Evolutionary conservation across 2,329 filamentous ascomycete genomes (phyloP).

Genomic region (Ceratocystis harringtonii): DNA sequence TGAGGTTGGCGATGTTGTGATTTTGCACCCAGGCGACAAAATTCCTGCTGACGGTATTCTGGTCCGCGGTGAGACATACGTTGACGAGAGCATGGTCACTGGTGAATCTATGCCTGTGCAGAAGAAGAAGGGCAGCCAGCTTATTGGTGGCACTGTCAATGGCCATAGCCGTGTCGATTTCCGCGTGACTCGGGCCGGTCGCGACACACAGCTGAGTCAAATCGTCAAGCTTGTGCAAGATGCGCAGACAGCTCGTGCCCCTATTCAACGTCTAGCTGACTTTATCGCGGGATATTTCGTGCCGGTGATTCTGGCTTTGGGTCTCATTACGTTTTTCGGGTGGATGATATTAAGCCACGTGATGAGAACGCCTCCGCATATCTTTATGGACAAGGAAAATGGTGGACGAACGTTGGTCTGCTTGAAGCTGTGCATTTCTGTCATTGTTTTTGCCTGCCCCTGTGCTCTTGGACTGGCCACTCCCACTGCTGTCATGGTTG

Average conservation of each 20-base stretch:
- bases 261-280: slow-evolving; percentile 87
- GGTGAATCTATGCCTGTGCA: slow-evolving; percentile 91
- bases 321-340: slow-evolving; percentile 65
- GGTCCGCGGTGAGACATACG: slow-evolving; percentile 77
- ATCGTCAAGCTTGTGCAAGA: slow-evolving; percentile 98
- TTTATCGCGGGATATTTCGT: slow-evolving; percentile 87
- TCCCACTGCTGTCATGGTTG: slow-evolving; percentile 96
- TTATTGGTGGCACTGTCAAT: slow-evolving; percentile 94
- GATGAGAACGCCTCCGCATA: slow-evolving; percentile 66
- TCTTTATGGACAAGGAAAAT: slow-evolving; percentile 65
- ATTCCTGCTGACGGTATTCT: slow-evolving; percentile 85
- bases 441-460: slow-evolving; percentile 95
- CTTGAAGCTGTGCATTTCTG: slow-evolving; percentile 91
- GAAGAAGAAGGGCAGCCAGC: slow-evolving; percentile 61
- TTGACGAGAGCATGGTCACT: slow-evolving; percentile 97
- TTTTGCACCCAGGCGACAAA: slow-evolving; percentile 89
- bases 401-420: slow-evolving; percentile 95
- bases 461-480: slow-evolving; percentile 93
- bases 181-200: slow-evolving; percentile 77
- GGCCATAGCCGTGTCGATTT: slow-evolving; percentile 85
- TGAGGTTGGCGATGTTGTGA: slow-evolving; percentile 83
- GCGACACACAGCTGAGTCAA: slow-evolving; percentile 92
- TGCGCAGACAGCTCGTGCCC: slow-evolving; percentile 83
- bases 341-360: slow-evolving; percentile 95
- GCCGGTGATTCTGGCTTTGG: slow-evolving; percentile 71